phyloP scores from a whole-genome alignment of 2,329 filamentous ascomycete species.

The Pestalotiopsis fici region DNA sequence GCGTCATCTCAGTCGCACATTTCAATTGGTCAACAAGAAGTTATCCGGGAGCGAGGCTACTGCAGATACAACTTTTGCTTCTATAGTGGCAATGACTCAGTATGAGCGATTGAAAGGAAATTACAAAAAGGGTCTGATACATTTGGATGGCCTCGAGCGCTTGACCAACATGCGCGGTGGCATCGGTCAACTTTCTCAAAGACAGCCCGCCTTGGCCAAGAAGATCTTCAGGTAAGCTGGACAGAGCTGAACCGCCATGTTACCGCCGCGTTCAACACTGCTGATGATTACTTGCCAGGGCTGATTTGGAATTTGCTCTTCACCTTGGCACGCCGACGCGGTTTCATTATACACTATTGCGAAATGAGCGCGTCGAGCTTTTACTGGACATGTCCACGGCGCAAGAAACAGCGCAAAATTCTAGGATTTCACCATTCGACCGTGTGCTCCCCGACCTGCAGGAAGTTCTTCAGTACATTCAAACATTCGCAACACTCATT shows the following conservation, averaged over 20 bases:
- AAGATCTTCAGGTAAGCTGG: constrained; percentile 17
- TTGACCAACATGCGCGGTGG: constrained; percentile 33
- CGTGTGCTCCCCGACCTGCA: background rate
- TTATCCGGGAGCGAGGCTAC: constrained; percentile 22
- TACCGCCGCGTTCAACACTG: too few relatives aligned
- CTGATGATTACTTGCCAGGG: constrained; percentile 5
- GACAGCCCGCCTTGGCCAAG: constrained; percentile 18
- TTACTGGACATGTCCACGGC: background rate
- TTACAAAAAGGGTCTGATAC: constrained; percentile 23
- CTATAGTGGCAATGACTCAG: constrained; percentile 26
- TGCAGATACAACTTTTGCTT: constrained; percentile 27
- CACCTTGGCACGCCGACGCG: constrained; percentile 18
- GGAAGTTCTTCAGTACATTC: constrained; percentile 15
- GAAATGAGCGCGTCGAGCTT: constrained; percentile 8
- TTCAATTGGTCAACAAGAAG: constrained; percentile 28
- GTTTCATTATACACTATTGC: constrained; percentile 11
- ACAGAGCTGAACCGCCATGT: background rate
- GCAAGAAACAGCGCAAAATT: background rate
- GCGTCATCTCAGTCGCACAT: constrained; percentile 23
- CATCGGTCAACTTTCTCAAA: constrained; percentile 15
- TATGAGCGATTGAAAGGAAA: constrained; percentile 23
- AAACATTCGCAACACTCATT: constrained; percentile 18
- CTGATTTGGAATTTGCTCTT: constrained; percentile 26
- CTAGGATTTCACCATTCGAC: background rate
- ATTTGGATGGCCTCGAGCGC: constrained; percentile 28